Conservation (phyloP, 108 stramenopile genomes). For the Phaeodactylum tricornutum region DNA sequence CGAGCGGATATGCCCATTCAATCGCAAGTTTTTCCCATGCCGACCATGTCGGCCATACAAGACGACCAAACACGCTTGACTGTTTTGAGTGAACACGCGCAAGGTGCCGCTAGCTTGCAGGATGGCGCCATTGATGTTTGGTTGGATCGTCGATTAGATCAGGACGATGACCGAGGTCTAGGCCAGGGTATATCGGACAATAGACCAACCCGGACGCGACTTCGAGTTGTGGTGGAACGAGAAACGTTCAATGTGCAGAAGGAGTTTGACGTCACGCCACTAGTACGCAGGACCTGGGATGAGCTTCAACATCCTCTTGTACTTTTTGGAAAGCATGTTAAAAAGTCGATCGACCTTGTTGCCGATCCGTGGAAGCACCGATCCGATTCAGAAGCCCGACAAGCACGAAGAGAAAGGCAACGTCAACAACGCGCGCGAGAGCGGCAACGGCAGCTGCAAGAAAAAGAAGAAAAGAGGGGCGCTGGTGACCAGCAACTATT, state of each 20-base stretch:
- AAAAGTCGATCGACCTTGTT: neutral
- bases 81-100: constrained; percentile 48
- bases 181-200: constrained; percentile 47
- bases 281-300: constrained; percentile 40
- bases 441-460: no score
- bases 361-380: neutral
- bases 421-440: no score
- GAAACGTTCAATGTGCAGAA: constrained; percentile 3
- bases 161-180: constrained; percentile 42
- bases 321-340: constrained; percentile 16
- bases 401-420: neutral
- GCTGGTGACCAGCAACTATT: neutral
- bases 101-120: constrained; percentile 42
- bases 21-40: constrained; percentile 60
- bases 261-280: constrained; percentile 35
- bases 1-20: constrained; percentile 51
- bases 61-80: constrained; percentile 35
- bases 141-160: constrained; percentile 40
- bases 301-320: constrained; percentile 37
- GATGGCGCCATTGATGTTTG: constrained; percentile 49
- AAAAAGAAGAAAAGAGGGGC: neutral
- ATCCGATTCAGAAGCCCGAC: neutral
- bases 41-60: constrained; percentile 46
- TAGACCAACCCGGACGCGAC: constrained; percentile 39
- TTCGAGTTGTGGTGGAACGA: constrained; percentile 35